Percentiles rank a stretch among this genome's conserved stretches.
These are phyloP conservation scores for Leptographium procerum DNA, from an alignment of 2,329 filamentous ascomycete genomes.

Conservation along the genomic window DNA sequence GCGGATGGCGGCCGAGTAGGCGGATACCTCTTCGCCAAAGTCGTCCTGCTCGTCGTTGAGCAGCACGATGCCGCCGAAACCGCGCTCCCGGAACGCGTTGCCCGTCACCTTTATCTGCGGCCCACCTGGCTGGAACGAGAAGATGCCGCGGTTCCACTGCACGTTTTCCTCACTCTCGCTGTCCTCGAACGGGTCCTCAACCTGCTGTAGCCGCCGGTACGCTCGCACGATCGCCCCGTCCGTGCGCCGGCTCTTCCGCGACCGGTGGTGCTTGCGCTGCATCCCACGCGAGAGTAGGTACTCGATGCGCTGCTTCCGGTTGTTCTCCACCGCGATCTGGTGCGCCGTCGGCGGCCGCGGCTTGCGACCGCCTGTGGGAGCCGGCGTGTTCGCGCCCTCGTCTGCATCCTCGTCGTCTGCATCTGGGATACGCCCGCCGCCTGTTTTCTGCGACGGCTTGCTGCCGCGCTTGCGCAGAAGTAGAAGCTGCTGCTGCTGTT, in stretches of 20 bases:
- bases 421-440: not conserved
- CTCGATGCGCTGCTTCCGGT: constrained; percentile 68
- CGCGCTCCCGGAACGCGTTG: constrained; percentile 39
- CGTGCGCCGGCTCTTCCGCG: constrained; percentile 48
- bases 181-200: constrained; percentile 46
- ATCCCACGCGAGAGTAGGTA: constrained; percentile 69
- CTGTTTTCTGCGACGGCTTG: not conserved
- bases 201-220: constrained; percentile 48
- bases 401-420: constrained; percentile 8
- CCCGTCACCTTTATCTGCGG: constrained; percentile 13
- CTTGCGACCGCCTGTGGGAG: constrained; percentile 32
- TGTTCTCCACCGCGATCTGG: constrained; percentile 69
- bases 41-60: constrained; percentile 55
- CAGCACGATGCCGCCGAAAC: constrained; percentile 53
- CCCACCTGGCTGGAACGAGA: constrained; percentile 10
- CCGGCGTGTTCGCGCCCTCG: constrained; percentile 1
- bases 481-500: constrained; percentile 21
- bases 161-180: constrained; percentile 47
- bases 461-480: constrained; percentile 1
- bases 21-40: constrained; percentile 62
- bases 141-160: constrained; percentile 16
- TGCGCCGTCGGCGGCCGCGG: constrained; percentile 69
- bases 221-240: constrained; percentile 59
- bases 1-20: constrained; percentile 55
- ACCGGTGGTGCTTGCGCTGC: constrained; percentile 51